Base-by-base conservation (phyloP, 2,329 filamentous ascomycete species). In the Dactylella cylindrospora region DNA sequence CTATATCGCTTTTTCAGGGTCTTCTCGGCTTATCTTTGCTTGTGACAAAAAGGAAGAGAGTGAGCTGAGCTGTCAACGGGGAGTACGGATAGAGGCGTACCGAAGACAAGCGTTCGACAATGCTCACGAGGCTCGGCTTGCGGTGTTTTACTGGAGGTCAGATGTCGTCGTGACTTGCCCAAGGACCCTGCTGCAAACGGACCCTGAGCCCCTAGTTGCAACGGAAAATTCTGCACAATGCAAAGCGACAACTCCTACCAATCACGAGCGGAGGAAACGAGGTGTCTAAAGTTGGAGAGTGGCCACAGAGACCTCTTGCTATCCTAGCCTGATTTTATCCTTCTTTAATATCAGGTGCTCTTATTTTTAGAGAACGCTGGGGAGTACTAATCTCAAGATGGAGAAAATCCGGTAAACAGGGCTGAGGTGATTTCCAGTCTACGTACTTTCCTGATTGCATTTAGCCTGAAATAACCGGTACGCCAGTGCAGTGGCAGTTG, bases 331-430 rank as follows among this genome's bases (percentile, higher is more conserved):
- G n/a, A n/a, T n/a, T n/a, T n/a, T n/a, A n/a, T 49, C 29, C 43
- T 52, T 40, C 35, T 23, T 13, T 26, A 44, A 32, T 28, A 31
- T 61, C 55, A 61, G 50, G 47, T 61, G 55, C 47, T 61, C 55
- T 53, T 61, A 53, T 53, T 61, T 61, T 61, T 61, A 61, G 54
- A 61, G 55, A 61, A 61, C 12, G 22, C 17, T 22, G n/a, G n/a
- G n/a, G n/a, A n/a, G n/a, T n/a, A n/a, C n/a, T n/a, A 31, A 39
- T 36, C 4, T 20, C 39, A 44, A 38, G 7, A 19, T 19, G 3
- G 20, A 43, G 25, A 41, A 26, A 8, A 22, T 23, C 33, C 35
- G 19, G 9, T 41, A 39, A 40, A 49, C 55, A 61, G 55, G 55
- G 55, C 55, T 61, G 47, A 61, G 55, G 41, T 53, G 35, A 41